Conservation (phyloP, 2,329 filamentous ascomycete species). For the Juglanconis sp. region DNA sequence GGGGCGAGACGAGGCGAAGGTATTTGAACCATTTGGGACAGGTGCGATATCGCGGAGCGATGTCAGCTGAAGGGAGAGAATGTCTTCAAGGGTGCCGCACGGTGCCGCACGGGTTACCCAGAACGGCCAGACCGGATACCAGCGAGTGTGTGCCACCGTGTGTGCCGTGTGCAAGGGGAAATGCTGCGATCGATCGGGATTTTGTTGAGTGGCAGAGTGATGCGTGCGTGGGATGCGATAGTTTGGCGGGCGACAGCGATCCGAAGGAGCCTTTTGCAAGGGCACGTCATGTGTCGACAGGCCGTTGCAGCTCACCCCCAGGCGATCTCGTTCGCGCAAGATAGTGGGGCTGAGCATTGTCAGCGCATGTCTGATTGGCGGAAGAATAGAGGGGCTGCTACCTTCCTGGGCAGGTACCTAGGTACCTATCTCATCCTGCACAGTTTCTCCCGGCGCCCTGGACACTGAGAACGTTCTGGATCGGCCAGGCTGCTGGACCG, state of each 20-base stretch:
- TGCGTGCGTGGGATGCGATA: too few relatives aligned
- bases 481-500: neutral
- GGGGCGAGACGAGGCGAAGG: slow-evolving; percentile 4
- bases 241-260: slow-evolving; percentile 7
- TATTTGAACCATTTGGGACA: slow-evolving; percentile 13
- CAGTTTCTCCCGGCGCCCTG: neutral
- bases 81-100: neutral
- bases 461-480: neutral
- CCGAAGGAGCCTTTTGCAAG: neutral
- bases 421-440: neutral
- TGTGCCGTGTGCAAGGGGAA: neutral
- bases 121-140: neutral
- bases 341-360: neutral
- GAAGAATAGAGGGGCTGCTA: slow-evolving; percentile 5
- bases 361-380: neutral
- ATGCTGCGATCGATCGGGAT: neutral
- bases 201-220: too few relatives aligned
- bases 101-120: neutral
- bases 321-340: neutral
- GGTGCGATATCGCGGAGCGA: too few relatives aligned
- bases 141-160: neutral
- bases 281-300: slow-evolving; percentile 5
- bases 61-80: neutral
- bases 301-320: neutral
- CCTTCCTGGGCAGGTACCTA: too few relatives aligned